phyloP scores from a whole-genome alignment of 495 filamentous ascomycete genomes.

The Tuber magnatum region DNA sequence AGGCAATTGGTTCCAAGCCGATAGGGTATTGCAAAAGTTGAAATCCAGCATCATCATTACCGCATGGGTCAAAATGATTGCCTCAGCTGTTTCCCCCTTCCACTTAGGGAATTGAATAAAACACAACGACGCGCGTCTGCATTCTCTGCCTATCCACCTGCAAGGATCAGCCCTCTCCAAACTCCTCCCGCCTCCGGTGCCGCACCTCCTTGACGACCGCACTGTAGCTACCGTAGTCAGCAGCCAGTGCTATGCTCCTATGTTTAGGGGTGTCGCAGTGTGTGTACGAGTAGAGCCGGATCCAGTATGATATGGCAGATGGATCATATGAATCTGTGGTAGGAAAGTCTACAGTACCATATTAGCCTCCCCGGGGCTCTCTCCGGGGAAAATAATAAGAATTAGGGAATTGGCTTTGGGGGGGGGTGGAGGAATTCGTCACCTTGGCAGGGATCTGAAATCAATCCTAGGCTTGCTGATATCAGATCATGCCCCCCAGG shows the following conservation, averaged over 20 bases:
- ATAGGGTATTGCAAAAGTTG: neutral
- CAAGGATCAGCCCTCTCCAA: neutral
- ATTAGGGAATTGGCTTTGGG: neutral
- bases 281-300: neutral
- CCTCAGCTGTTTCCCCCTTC: neutral
- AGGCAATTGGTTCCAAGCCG: neutral
- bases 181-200: neutral
- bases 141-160: neutral
- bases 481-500: neutral
- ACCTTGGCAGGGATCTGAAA: neutral
- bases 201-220: neutral
- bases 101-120: neutral
- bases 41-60: neutral
- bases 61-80: neutral
- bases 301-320: neutral
- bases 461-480: neutral
- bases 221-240: neutral
- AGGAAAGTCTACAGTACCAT: no score
- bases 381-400: neutral
- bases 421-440: neutral
- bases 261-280: neutral
- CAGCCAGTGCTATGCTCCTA: neutral
- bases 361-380: neutral
- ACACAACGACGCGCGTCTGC: neutral
- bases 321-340: no score